Evolutionary conservation across 345 rosid species (phyloP).

Genomic region (Erucastrum elatum): DNA sequence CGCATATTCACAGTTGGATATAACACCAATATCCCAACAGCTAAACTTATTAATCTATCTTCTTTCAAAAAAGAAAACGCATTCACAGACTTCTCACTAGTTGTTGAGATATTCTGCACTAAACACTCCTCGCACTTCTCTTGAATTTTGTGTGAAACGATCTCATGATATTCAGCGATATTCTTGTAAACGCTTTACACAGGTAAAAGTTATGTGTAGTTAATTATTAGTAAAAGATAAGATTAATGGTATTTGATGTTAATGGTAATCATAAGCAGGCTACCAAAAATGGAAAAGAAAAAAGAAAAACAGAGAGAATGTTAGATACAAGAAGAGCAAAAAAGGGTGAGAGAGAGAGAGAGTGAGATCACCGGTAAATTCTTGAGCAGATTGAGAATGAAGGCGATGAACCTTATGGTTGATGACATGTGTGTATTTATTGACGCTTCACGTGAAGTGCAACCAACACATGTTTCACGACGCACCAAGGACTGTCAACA

Average conservation of each 20-base stretch:
- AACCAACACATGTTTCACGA: not conserved
- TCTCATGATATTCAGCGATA: not conserved
- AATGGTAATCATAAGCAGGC: not conserved
- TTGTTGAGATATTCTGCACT: not conserved
- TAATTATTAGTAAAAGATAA: not conserved
- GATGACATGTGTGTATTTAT: not conserved
- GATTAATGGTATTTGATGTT: not conserved
- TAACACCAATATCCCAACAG: not conserved
- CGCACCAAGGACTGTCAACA: not conserved
- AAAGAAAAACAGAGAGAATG: not conserved
- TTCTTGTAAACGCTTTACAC: not conserved
- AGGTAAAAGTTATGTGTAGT: not conserved
- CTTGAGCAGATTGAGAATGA: not conserved
- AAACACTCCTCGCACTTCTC: not conserved
- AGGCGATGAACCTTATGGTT: not conserved
- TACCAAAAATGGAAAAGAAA: not conserved
- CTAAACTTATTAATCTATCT: not conserved
- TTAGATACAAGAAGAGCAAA: not conserved
- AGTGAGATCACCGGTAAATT: not conserved
- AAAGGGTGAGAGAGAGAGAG: not conserved
- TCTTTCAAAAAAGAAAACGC: not conserved
- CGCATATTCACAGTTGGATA: not conserved
- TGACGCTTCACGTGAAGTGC: not conserved
- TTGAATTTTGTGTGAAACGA: not conserved
- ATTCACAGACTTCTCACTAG: not conserved